Base-by-base conservation (phyloP, 768 basidiomycete species). In the Rhodosporidiobolus sp. region DNA sequence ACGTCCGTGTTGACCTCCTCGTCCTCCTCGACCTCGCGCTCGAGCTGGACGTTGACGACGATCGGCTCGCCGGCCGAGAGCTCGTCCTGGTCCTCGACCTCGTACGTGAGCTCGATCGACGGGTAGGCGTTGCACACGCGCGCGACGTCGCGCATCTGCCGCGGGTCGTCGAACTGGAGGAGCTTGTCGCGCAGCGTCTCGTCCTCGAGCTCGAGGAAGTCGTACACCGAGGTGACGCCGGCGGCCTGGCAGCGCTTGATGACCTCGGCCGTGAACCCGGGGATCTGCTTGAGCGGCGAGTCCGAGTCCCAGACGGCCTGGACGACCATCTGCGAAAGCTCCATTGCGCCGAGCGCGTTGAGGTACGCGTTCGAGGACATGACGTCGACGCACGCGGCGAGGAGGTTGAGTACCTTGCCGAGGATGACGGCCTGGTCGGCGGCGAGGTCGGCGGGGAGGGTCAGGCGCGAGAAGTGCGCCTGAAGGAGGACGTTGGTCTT, bases 121-220 rank as follows among this genome's bases (percentile, higher is more conserved):
- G 95, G 95, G 79, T 96, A 98, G 1, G 93, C 90, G 82, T 99
- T 98, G 78, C 96, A 94, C 75, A 96, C 95, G 54, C 86, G 88
- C 4, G 96, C 96, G 34, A 98, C 94, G 77, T 92, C 94, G 73
- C 87, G 89, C 92, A 98, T 92, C 80, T 96, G 90, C 50, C 85
- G 83, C 2, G 88, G 84, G 65, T 88, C 87, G 91, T 88, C 87
- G 91, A 99, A 93, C 78, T 89, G 87, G 38, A 98, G 82, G 32
- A 97, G 82, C 65, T 87, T 83, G 67, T 87, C 48, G 52, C 96
- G 86, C 79, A 91, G 85, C 69, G 90, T 89, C 38, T 43, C 38
- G 77, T 97, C 95, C 79, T 98, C 96, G 88, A 98, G 88, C 80
- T 98, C 96, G 91, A 97, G 96, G 73, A 98, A 86, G 79, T 98